phyloP scores from a whole-genome alignment of 2,329 filamentous ascomycete species.

The Delphinella strobiligena region DNA sequence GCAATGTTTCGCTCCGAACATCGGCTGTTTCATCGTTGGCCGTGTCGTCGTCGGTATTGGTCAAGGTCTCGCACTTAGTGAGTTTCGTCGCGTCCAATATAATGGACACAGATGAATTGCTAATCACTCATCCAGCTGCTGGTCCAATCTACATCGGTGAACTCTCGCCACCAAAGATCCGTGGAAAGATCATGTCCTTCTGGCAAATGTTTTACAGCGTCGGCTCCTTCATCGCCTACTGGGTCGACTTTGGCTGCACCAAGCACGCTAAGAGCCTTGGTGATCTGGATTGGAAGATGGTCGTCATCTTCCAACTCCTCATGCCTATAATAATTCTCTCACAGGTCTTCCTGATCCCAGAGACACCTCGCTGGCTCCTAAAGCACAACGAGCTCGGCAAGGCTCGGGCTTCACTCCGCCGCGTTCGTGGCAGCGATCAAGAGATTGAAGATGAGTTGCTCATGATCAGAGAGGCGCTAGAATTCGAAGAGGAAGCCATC shows the following conservation, averaged over 20 bases:
- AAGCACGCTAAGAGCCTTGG: slow-evolving; percentile 45
- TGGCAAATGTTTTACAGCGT: slow-evolving; percentile 59
- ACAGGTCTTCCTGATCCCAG: slow-evolving; percentile 54
- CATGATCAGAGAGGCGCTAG: slow-evolving; percentile 54
- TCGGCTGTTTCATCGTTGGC: slow-evolving; percentile 57
- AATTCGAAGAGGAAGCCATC: slow-evolving; percentile 60
- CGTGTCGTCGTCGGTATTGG: slow-evolving; percentile 58
- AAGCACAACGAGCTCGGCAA: slow-evolving; percentile 48
- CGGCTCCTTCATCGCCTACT: slow-evolving; percentile 53
- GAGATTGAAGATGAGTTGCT: slow-evolving; percentile 56
- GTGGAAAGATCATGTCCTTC: slow-evolving; percentile 56
- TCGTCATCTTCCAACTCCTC: slow-evolving; percentile 62
- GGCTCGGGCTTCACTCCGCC: slow-evolving; percentile 46
- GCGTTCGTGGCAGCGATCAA: slow-evolving; percentile 51
- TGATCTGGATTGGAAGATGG: slow-evolving; percentile 53
- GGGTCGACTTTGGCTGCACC: slow-evolving; percentile 53
- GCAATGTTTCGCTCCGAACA: slow-evolving; percentile 53
- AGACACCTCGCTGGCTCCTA: slow-evolving; percentile 57
- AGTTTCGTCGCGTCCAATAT: slow-evolving; percentile 11
- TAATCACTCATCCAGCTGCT: slow-evolving; percentile 21
- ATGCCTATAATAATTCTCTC: slow-evolving; percentile 50
- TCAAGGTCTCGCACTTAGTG: slow-evolving; percentile 52
- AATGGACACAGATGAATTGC: neutral
- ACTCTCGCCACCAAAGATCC: slow-evolving; percentile 50
- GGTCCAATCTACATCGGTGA: slow-evolving; percentile 63